These are phyloP conservation scores for Penicillium samsonianum DNA, from an alignment of 495 filamentous ascomycete genomes.

Conservation along the genomic window DNA sequence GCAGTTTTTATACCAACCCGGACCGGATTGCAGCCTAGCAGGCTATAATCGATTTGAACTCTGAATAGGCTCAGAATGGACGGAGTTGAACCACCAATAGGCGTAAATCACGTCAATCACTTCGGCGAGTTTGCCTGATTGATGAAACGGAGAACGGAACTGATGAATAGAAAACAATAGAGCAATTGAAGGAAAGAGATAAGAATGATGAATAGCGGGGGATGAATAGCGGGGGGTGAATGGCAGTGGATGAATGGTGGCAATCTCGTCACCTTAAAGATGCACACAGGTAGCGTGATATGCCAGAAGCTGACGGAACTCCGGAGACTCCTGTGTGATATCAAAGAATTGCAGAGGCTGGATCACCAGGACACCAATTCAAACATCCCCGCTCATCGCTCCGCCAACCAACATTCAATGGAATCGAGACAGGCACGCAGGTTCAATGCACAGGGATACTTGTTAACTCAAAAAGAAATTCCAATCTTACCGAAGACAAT, in stretches of 20 bases:
- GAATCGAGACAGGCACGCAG: neutral
- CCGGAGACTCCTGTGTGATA: neutral
- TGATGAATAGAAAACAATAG: constrained; percentile 1
- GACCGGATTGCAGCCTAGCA: neutral
- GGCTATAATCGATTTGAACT: neutral
- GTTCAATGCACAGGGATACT: constrained; percentile 1
- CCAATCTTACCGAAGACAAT: constrained; percentile 52
- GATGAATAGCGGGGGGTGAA: constrained; percentile 6
- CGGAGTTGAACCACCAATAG: neutral
- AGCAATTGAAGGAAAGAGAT: neutral
- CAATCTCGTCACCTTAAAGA: neutral
- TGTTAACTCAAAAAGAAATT: constrained; percentile 14
- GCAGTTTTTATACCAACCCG: constrained; percentile 3
- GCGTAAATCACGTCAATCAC: constrained; percentile 3
- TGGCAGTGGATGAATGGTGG: neutral
- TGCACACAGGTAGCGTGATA: neutral
- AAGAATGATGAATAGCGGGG: neutral
- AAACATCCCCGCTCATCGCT: neutral
- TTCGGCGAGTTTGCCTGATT: neutral
- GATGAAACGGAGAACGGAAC: neutral
- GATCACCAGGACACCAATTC: neutral
- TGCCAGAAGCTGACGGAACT: neutral
- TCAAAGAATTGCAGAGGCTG: neutral
- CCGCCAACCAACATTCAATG: neutral
- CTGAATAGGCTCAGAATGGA: neutral